phyloP scores from a whole-genome alignment of 2,329 filamentous ascomycete genomes.

The Capronia coronata region DNA sequence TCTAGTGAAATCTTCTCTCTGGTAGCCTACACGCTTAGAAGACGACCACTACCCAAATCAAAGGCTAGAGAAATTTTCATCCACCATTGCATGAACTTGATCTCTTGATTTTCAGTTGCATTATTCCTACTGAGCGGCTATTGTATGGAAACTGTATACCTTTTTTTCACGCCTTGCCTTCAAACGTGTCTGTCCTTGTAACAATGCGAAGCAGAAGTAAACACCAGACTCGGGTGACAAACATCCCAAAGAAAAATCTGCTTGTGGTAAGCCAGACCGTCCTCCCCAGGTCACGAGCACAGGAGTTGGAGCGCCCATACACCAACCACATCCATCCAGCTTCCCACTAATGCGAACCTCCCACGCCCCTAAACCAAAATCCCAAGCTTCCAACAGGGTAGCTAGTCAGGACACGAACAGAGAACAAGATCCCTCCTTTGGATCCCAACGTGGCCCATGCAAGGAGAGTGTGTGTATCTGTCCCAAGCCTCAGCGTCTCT shows the following conservation, averaged over 20 bases:
- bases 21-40: no score
- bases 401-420: not conserved
- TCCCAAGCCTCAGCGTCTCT: not conserved
- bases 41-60: no score
- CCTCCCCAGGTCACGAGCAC: not conserved
- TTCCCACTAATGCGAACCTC: constrained; percentile 12
- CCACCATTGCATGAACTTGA: no score
- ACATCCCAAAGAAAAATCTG: not conserved
- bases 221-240: not conserved
- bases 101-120: no score
- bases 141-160: no score
- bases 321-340: constrained; percentile 6
- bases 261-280: not conserved
- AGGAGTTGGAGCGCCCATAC: not conserved
- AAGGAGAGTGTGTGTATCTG: no score
- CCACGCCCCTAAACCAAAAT: constrained; percentile 8
- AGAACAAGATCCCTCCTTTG: not conserved
- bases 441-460: no score
- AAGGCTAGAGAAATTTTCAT: no score
- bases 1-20: no score
- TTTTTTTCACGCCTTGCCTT: not conserved
- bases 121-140: no score
- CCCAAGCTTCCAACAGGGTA: constrained; percentile 1
- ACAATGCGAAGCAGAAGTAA: not conserved
- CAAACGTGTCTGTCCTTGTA: not conserved